Conservation (phyloP, 768 basidiomycete species). For the Termitomyces sp. region DNA sequence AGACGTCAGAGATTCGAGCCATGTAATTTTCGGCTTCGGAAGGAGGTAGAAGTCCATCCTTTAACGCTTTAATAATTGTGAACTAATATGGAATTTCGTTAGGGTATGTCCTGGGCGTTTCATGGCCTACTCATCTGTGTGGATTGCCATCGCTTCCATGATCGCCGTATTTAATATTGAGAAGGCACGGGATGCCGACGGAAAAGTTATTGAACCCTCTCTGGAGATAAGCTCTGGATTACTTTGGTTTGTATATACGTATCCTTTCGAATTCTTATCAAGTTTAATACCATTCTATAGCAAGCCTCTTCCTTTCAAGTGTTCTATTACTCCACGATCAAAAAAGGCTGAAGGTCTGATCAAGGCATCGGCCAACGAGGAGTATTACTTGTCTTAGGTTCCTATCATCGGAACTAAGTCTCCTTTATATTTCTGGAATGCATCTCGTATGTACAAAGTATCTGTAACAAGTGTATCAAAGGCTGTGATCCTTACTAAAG, state of each 20-base stretch:
- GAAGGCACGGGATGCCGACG: background rate
- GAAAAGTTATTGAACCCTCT: background rate
- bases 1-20: background rate
- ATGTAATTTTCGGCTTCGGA: conserved; percentile 19
- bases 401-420: background rate
- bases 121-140: conserved; percentile 27
- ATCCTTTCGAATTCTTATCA: background rate
- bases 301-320: background rate
- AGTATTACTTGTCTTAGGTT: background rate
- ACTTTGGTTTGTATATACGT: background rate
- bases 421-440: too few relatives aligned
- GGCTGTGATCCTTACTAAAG: too few relatives aligned
- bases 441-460: too few relatives aligned
- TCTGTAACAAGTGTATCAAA: too few relatives aligned
- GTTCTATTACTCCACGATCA: background rate
- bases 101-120: conserved; percentile 27
- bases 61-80: too few relatives aligned
- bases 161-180: conserved; percentile 24
- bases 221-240: background rate
- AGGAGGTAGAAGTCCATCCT: conserved; percentile 4
- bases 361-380: background rate
- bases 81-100: background rate
- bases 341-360: background rate
- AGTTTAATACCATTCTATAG: background rate
- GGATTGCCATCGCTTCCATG: conserved; percentile 24